Percentiles rank a stretch among this genome's conserved stretches.
phyloP scores from a whole-genome alignment of 306 rosid species.

The Sicyos edulis region DNA sequence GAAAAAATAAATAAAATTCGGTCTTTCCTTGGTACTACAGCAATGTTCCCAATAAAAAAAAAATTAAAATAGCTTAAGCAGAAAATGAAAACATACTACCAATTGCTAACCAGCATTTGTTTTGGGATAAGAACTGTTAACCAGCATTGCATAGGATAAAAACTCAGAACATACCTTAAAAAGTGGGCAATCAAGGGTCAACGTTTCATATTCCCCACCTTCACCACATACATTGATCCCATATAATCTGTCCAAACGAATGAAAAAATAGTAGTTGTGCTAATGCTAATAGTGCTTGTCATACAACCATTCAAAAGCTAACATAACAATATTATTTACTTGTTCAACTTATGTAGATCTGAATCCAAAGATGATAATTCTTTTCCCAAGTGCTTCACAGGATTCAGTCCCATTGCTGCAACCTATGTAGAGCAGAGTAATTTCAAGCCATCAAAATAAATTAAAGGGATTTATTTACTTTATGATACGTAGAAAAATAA shows the following conservation, averaged over 20 bases:
- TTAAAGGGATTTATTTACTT: not conserved
- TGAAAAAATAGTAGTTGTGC: constrained; percentile 6
- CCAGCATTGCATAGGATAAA: not conserved
- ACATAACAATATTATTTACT: constrained; percentile 31
- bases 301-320: constrained; percentile 5
- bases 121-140: not conserved
- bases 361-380: constrained; percentile 60
- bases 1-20: not conserved
- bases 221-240: constrained; percentile 94
- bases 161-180: constrained; percentile 53
- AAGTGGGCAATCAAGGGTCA: constrained; percentile 93
- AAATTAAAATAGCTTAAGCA: not conserved
- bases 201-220: constrained; percentile 96
- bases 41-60: not conserved
- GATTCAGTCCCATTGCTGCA: constrained; percentile 96
- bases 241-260: constrained; percentile 49
- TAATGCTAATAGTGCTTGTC: constrained; percentile 1
- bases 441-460: constrained; percentile 22
- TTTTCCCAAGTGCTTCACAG: constrained; percentile 88
- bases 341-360: constrained; percentile 77
- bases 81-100: not conserved
- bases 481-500: not conserved
- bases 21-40: not conserved
- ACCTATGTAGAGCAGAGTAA: constrained; percentile 45
- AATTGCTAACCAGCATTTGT: not conserved